phyloP scores from a whole-genome alignment of 345 rosid genomes.

The Populus tremula region DNA sequence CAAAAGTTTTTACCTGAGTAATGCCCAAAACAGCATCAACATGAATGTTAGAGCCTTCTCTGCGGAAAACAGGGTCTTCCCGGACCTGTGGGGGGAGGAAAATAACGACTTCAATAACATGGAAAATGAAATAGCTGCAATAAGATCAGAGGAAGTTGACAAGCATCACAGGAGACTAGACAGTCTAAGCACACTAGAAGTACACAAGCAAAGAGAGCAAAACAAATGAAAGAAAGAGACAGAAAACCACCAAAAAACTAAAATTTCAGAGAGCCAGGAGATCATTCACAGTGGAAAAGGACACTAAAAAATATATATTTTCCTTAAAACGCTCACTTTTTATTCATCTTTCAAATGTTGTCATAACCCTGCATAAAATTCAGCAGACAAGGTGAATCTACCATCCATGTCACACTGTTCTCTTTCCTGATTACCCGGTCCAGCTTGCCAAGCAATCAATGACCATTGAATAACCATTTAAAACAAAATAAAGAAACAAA shows the following conservation, averaged over 20 bases:
- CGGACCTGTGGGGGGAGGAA: conserved; percentile 49
- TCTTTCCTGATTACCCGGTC: background rate
- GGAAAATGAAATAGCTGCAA: background rate
- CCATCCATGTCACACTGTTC: background rate
- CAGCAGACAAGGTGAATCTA: background rate
- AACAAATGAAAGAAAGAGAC: background rate
- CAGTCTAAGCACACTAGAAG: background rate
- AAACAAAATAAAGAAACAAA: background rate
- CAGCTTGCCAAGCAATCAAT: background rate
- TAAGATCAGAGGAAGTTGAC: background rate
- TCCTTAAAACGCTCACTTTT: background rate
- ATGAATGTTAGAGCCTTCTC: conserved; percentile 88
- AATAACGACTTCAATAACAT: background rate
- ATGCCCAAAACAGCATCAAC: conserved; percentile 76
- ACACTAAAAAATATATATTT: background rate
- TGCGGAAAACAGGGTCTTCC: conserved; percentile 92
- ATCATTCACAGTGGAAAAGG: background rate
- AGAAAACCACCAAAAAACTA: background rate
- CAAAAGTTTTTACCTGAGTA: conserved; percentile 58
- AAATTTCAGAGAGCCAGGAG: background rate
- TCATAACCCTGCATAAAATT: background rate
- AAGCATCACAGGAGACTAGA: background rate
- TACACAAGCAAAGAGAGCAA: background rate
- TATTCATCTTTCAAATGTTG: background rate
- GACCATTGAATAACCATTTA: background rate